Evolutionary conservation across 768 basidiomycete genomes (phyloP), one percentile per base, ranked within the genome.

Genomic region (Pleurotus tuber-regium): DNA sequence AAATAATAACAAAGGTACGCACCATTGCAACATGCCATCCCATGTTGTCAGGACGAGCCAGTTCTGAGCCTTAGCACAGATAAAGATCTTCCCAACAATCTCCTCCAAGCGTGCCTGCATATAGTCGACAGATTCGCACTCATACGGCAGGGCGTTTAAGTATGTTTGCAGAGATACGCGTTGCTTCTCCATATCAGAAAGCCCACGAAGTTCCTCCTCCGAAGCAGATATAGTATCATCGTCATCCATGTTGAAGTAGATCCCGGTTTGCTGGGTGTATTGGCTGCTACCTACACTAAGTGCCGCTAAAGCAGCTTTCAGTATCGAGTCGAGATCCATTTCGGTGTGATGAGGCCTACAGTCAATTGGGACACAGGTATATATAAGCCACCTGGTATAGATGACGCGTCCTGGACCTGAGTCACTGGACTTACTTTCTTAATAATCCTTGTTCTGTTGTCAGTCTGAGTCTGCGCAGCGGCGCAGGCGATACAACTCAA

Each of bases 1-100:
- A 31, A 35, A 39, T n/a, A 43, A 53, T 28, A 42, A 38, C 18
- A 12, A 29, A 4, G 28, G 43, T 41, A 61, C 75, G 55, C 61
- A 84, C 89, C 87, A 89, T 70, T 90, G 87, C 26, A 92, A 70
- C 68, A 84, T 75, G 14, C 83, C 84, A 66, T 91, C 88, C 89
- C 89, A 92, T 5, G 82, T 83, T 23, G 83, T 80, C 36, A 90
- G 73, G 16, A 81, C 72, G 28, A 79, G 70, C 89, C 89, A 92
- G 57, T 87, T 86, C 71, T 82, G 83, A 43, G 84, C 72, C 63
- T 83, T 81, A n/a, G 83, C 85, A 55, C 86, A 87, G 19, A 89
- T 70, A 54, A 74, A 69, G 40, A 92, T 80, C 67, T 79, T 87
- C 38, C 78, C 74, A 8, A 90, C 74, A 57, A 92, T 89, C 43